Evolutionary conservation across 2,329 filamentous ascomycete species (phyloP), one percentile per base, ranked within the genome.

Genomic region (Fusarium agapanthi): DNA sequence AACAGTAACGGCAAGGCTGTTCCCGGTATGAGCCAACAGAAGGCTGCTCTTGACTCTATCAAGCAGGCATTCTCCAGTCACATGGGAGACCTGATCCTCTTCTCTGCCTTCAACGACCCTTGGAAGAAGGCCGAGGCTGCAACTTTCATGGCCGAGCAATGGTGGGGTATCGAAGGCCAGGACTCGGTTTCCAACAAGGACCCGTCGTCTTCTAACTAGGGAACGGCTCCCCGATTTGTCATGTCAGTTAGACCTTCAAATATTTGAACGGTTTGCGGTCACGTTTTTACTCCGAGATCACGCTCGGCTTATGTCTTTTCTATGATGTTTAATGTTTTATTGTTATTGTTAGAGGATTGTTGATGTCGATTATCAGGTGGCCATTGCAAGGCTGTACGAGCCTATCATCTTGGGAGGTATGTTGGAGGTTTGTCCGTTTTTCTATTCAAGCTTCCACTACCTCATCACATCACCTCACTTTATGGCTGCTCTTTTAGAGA

Each of bases 41-140:
- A 84, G 16, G 79, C 81, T 28, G 94, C 94, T 16, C 80, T 97
- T 40, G 80, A 83, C 11, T 91, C 90, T 30, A 88, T 97, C 76
- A 89, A 88, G 80, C 77, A 79, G 41, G 84, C 85, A 6, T 94
- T 94, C 78, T 77, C 83, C 20, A 79, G 81, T 54, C 87, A 83
- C 55, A 80, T 83, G 2, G 79, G 80, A 7, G 81, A 90, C 61
- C 77, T 95, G 47, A 88, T 95, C 72, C 84, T 97, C 28, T 95
- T 96, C 83, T 92, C 91, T 34, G 91, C 93, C 7, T 95, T 91
- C 83, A 92, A 97, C 81, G 92, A 94, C 69, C 77, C 86, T 56
- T 97, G 94, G 94, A 97, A 97, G 86, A 80, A 83, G 44, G 88
- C 92, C 73, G 86, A 84, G 59, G 80, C 84, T 6, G 85, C 81